Percentiles rank a stretch among this genome's conserved stretches.
Conservation (phyloP, 805 yeast species). For the Cyberlindnera suaveolens region DNA sequence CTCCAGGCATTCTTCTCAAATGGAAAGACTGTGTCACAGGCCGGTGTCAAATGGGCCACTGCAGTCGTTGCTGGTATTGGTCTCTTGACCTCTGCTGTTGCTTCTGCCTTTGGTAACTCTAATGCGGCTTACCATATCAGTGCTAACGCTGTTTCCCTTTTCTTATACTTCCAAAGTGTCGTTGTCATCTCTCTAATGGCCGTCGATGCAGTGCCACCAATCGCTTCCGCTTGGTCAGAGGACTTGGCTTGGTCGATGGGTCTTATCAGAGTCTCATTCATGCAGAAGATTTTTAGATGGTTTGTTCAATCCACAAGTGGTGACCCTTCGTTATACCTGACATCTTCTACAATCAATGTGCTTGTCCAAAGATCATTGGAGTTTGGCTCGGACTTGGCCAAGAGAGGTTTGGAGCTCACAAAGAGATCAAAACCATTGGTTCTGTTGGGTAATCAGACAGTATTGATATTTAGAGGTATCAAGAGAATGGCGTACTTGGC, state of each 20-base stretch:
- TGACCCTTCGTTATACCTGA: constrained; percentile 60
- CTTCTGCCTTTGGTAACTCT: constrained; percentile 81
- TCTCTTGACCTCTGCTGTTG: constrained; percentile 71
- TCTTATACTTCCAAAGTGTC: constrained; percentile 83
- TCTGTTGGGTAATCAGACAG: constrained; percentile 45
- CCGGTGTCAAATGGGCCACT: constrained; percentile 91
- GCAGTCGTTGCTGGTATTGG: constrained; percentile 89
- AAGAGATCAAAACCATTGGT: constrained; percentile 33
- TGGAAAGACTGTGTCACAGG: constrained; percentile 92
- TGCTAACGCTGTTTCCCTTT: constrained; percentile 78
- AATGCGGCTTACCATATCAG: constrained; percentile 85
- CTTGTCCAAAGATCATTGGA: constrained; percentile 65
- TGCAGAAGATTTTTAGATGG: constrained; percentile 86
- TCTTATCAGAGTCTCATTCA: constrained; percentile 64
- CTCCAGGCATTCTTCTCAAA: constrained; percentile 81
- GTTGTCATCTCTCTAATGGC: constrained; percentile 81
- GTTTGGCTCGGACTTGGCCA: constrained; percentile 11
- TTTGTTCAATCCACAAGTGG: constrained; percentile 89
- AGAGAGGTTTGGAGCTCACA: constrained; percentile 26
- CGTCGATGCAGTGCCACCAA: constrained; percentile 84
- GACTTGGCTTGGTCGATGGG: constrained; percentile 96
- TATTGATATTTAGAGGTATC: constrained; percentile 79
- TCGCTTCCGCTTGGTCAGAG: constrained; percentile 88
- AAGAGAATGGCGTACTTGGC: constrained; percentile 75
- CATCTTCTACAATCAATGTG: constrained; percentile 55